Evolutionary conservation across 768 basidiomycete genomes (phyloP).

Genomic region (Hemileccinum impolitum): DNA sequence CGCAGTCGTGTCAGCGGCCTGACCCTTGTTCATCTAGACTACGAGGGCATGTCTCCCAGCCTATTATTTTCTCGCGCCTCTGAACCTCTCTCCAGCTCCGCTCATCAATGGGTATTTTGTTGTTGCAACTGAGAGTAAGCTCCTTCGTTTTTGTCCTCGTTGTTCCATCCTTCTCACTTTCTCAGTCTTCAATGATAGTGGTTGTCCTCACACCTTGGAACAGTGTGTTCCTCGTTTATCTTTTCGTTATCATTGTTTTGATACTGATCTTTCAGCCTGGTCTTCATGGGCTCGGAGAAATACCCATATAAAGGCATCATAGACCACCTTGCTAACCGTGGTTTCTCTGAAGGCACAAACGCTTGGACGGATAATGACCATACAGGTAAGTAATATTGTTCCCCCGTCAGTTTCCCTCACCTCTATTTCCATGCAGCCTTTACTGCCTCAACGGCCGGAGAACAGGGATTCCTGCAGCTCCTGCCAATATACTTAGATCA

Average conservation of each 20-base stretch:
- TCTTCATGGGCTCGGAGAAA: constrained; percentile 94
- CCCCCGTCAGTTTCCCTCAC: background rate
- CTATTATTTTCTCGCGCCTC: constrained; percentile 1
- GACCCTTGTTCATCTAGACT: constrained; percentile 85
- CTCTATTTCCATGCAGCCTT: constrained; percentile 49
- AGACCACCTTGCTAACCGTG: constrained; percentile 91
- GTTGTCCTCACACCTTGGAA: constrained; percentile 94
- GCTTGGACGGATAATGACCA: constrained; percentile 98
- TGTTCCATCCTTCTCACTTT: background rate
- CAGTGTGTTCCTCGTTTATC: constrained; percentile 54
- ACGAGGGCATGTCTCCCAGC: constrained; percentile 59
- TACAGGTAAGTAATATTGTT: constrained; percentile 43
- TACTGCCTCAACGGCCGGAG: constrained; percentile 93
- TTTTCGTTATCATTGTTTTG: background rate
- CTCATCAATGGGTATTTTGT: constrained; percentile 91
- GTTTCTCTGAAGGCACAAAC: constrained; percentile 88
- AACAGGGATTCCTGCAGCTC: constrained; percentile 84
- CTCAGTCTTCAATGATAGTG: constrained; percentile 88
- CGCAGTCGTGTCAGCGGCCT: constrained; percentile 83
- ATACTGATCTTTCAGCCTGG: constrained; percentile 47
- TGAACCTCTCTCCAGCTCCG: constrained; percentile 52
- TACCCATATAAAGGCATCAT: constrained; percentile 97
- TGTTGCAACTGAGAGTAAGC: constrained; percentile 83
- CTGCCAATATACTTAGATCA: constrained; percentile 93
- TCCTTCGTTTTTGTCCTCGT: background rate